Percentiles rank a stretch among this genome's conserved stretches.
phyloP scores from a whole-genome alignment of 345 rosid genomes.

The Eucalyptus curtisii region DNA sequence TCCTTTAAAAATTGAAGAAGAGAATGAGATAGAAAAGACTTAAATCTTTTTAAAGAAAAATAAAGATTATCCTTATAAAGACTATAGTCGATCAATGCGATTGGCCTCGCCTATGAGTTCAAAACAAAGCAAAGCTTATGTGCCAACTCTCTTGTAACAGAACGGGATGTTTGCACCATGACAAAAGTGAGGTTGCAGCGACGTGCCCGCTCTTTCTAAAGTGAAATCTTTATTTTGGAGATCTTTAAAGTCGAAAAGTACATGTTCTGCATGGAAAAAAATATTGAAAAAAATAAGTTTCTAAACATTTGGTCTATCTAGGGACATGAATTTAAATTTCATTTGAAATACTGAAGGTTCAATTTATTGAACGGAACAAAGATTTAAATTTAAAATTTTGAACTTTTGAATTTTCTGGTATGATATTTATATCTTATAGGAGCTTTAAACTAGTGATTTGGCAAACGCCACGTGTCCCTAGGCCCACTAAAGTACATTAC shows the following conservation, averaged over 20 bases:
- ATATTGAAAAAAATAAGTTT: not conserved
- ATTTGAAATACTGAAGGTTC: not conserved
- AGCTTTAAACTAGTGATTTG: not conserved
- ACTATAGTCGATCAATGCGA: not conserved
- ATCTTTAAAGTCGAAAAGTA: not conserved
- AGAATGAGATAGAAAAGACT: no score
- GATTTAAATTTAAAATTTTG: not conserved
- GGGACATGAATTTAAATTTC: not conserved
- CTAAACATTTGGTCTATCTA: not conserved
- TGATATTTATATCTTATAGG: not conserved
- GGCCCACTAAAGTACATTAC: not conserved
- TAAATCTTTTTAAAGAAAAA: not conserved
- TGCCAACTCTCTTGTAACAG: not conserved
- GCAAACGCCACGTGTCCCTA: not conserved
- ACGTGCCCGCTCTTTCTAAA: not conserved
- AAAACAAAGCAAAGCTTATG: not conserved
- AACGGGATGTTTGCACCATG: not conserved
- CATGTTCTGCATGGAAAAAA: not conserved
- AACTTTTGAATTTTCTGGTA: not conserved
- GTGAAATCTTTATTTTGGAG: not conserved
- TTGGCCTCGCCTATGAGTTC: not conserved
- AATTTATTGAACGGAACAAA: not conserved
- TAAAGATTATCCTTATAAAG: not conserved
- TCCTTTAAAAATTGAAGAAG: not conserved
- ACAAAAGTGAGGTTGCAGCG: not conserved